Evolutionary conservation across 176 grass and related monocot species (phyloP).

Genomic region (Typha latifolia): DNA sequence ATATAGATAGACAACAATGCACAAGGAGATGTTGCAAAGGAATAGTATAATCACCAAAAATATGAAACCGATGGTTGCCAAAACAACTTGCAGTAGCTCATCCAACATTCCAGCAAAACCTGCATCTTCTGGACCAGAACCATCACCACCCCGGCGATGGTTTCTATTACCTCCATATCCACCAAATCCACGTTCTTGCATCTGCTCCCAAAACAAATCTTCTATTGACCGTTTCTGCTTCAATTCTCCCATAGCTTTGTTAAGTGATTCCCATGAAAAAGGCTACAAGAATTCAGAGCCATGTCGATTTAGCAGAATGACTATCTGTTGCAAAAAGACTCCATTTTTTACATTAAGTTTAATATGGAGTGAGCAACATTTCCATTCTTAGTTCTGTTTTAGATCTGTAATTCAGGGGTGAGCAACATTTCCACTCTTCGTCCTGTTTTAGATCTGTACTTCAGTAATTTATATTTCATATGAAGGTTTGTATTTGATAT

Average conservation of each 20-base stretch:
- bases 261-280: not conserved
- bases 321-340: not conserved
- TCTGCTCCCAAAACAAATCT: not conserved
- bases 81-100: conserved; percentile 64
- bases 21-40: conserved; percentile 7
- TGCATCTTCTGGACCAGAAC: conserved; percentile 36
- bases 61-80: conserved; percentile 62
- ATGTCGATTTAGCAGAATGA: not conserved
- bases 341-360: not conserved
- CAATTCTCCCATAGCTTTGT: not conserved
- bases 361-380: not conserved
- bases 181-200: not conserved
- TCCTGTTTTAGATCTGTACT: no score
- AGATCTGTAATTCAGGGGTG: no score
- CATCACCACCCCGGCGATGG: not conserved
- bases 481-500: no score
- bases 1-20: conserved; percentile 5
- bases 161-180: not conserved
- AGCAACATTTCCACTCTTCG: no score
- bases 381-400: no score
- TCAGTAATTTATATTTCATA: no score
- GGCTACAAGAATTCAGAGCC: not conserved
- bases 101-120: conserved; percentile 61
- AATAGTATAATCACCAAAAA: conserved; percentile 52
- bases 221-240: not conserved